Evolutionary conservation across 1,284 basidiomycete genomes (phyloP), one percentile per base, ranked within the genome.

Genomic region (Singerocomus rubriflavus): DNA sequence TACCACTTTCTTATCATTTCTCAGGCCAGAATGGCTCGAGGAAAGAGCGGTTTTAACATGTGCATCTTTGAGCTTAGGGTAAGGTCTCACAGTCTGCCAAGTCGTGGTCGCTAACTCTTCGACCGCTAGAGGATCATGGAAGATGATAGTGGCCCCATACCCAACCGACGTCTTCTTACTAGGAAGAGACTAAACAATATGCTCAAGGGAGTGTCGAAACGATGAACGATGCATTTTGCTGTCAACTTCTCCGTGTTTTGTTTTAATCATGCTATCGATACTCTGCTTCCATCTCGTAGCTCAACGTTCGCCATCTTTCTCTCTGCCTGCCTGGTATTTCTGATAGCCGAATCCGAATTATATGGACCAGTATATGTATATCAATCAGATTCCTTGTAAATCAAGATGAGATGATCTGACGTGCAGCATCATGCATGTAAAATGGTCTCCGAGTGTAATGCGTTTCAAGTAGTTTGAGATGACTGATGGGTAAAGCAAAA

Each of bases 21-120:
- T 6, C 25, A 67, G 65, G 62, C 62, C 8, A 34, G 33, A 30
- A 44, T 47, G 51, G 45, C 17, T 21, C 0, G 0, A 4, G 65
- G 65, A 6, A 67, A 62, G 46, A 40, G 39, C 30, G 57, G 62
- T 2, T 56, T 13, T 41, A 1, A 33, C 0, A 68, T 67, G 68
- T 70, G 68, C 35, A 62, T 64, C 38, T 69, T 70, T 13, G 46
- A 53, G 32, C 59, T 67, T 8, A 56, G 46, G 46, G 65, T 69
- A 46, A 43, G 56, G 16, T 35, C n/a, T 39, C 25, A 17, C 5
- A 0, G 5, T 37, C 35, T 31, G 1, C 2, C 5, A 31, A n/a
- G 12, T 9, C 7, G 5, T 6, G 12, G 2, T 11, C 13, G 8
- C 50, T 62, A 8, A 61, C 40, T 31, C 12, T 13, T 5, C 34